phyloP scores from a whole-genome alignment of 768 basidiomycete species.

The Astraeus odoratus region DNA sequence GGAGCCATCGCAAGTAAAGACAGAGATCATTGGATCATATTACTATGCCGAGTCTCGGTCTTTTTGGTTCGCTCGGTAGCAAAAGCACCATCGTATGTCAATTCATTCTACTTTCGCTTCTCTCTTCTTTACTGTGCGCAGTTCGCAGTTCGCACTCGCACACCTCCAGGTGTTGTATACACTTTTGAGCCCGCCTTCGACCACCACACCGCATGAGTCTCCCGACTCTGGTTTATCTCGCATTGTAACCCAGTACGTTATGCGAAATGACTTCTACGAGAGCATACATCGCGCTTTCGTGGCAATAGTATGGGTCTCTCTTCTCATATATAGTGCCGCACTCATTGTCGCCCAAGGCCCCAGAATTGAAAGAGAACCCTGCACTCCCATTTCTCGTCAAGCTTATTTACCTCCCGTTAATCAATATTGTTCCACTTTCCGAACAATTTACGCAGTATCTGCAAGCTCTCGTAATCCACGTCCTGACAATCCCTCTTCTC shows the following conservation, averaged over 20 bases:
- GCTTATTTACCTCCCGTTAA: slow-evolving; percentile 20
- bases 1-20: slow-evolving; percentile 31
- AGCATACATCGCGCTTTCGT: slow-evolving; percentile 13
- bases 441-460: slow-evolving; percentile 26
- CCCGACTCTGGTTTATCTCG: slow-evolving; percentile 26
- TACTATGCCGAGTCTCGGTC: slow-evolving; percentile 44
- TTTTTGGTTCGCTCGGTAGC: slow-evolving; percentile 50
- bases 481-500: slow-evolving; percentile 70
- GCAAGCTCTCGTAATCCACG: slow-evolving; percentile 37
- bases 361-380: slow-evolving; percentile 43
- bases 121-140: slow-evolving; percentile 18
- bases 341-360: slow-evolving; percentile 34
- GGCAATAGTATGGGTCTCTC: slow-evolving; percentile 48
- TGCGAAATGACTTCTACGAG: slow-evolving; percentile 40
- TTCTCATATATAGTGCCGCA: background rate
- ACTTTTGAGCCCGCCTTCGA: slow-evolving; percentile 30
- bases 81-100: slow-evolving; percentile 41
- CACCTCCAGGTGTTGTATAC: slow-evolving; percentile 48
- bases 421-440: slow-evolving; percentile 26
- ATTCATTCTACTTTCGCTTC: background rate
- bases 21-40: slow-evolving; percentile 50
- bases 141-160: slow-evolving; percentile 37
- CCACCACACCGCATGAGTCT: slow-evolving; percentile 16
- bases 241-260: slow-evolving; percentile 38
- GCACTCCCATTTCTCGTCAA: slow-evolving; percentile 24